These are phyloP conservation scores for Penicillium fuscoglaucum DNA, from an alignment of 2,329 filamentous ascomycete genomes.

Conservation along the genomic window DNA sequence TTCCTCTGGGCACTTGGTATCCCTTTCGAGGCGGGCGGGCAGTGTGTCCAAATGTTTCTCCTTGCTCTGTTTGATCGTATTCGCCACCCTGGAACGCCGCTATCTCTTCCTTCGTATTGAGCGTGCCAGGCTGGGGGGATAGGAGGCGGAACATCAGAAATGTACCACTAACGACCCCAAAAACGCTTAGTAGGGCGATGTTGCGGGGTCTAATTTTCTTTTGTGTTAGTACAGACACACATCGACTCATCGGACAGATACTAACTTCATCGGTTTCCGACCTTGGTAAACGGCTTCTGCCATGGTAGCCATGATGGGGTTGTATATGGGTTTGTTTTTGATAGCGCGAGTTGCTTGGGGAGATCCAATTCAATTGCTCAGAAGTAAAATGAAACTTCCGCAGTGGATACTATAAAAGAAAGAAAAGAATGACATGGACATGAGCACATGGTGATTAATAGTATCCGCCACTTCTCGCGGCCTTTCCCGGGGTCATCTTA, in stretches of 20 bases:
- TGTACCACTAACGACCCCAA: slow-evolving; percentile 22
- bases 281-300: neutral
- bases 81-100: slow-evolving; percentile 16
- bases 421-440: slow-evolving; percentile 6
- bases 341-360: neutral
- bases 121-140: slow-evolving; percentile 14
- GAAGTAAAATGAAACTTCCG: neutral
- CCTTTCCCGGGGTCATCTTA: neutral
- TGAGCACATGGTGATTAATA: slow-evolving; percentile 3
- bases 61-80: slow-evolving; percentile 11
- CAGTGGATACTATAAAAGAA: neutral
- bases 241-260: neutral
- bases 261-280: slow-evolving; percentile 6
- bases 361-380: neutral
- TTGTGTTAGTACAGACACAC: neutral
- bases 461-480: neutral
- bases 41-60: slow-evolving; percentile 7
- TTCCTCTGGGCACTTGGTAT: neutral
- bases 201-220: slow-evolving; percentile 18
- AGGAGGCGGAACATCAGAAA: slow-evolving; percentile 23
- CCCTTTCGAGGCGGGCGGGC: slow-evolving; percentile 11
- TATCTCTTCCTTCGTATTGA: slow-evolving; percentile 19
- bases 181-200: slow-evolving; percentile 24
- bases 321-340: neutral
- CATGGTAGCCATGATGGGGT: neutral